Evolutionary conservation across 495 filamentous ascomycete genomes (phyloP), one percentile per base, ranked within the genome.

Genomic region (Daldinia concentrica): DNA sequence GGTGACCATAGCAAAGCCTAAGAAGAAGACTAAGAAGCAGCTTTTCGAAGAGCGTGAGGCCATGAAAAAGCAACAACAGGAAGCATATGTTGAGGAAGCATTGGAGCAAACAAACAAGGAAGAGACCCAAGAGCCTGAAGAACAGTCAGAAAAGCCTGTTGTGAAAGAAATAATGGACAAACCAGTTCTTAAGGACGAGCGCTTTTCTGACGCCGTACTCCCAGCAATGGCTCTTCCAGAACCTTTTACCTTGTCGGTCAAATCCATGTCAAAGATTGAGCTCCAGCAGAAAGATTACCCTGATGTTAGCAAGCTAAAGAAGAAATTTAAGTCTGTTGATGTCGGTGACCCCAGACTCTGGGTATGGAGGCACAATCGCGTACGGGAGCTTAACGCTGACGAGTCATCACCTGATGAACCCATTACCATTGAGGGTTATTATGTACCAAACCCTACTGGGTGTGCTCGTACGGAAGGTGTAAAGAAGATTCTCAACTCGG

Each of bases 401-500:
- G 67, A 83, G 12, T 62, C 75, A 32, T 54, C 56, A 29, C 72
- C 77, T 14, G 85, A 84, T 24, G 81, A 84, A 8, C 81, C 79
- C 1, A 72, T 82, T 0, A 86, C 57, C 59, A 96, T 98, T 58
- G 87, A 91, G 51, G 96, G 94, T 39, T 97, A 98, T 74, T 97
- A 97, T 77, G 91, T 97, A 17, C 87, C 91, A 0, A 99, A 98
- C 66, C 58, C 81, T 0, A 91, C 92, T 27, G 95, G 95, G 34
- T 91, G 88, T 74, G 95, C 95, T 41, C 88, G 95, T 63, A 98
- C 95, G 0, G 94, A 98, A 85, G 94, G 93, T 19, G 89, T 91
- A 57, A 95, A 94, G 80, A 95, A 93, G 81, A 98, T 99, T 45
- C 85, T 95, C 50, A 94, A 99, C 74, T 90, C 93, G 0, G 96